Evolutionary conservation across 768 basidiomycete species (phyloP).

Genomic region (Solioccasus polychromus): DNA sequence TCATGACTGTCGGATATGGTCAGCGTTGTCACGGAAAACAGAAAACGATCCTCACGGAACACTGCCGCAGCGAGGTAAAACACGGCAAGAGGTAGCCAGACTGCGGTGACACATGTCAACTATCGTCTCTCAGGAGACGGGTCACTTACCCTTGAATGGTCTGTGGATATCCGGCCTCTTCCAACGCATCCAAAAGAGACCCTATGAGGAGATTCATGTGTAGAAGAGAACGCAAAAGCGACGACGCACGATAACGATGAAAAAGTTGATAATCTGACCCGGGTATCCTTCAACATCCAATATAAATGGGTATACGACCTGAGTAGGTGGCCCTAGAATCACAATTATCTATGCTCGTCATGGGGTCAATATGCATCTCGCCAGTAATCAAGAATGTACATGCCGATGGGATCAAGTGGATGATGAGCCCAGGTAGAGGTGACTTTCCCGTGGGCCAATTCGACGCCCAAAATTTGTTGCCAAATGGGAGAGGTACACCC

Average conservation of each 20-base stretch:
- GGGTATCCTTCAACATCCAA: constrained; percentile 51
- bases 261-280: constrained; percentile 51
- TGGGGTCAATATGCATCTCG: not conserved
- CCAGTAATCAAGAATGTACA: constrained; percentile 1
- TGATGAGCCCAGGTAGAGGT: constrained; percentile 52
- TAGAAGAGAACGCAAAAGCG: constrained; percentile 26
- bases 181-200: constrained; percentile 56
- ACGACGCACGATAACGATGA: constrained; percentile 46
- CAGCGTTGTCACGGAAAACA: constrained; percentile 7
- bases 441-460: constrained; percentile 61
- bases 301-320: constrained; percentile 57
- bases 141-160: constrained; percentile 49
- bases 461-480: constrained; percentile 58
- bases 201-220: constrained; percentile 28
- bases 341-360: constrained; percentile 40
- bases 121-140: not conserved
- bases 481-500: constrained; percentile 58
- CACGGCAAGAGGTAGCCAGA: constrained; percentile 53
- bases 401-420: constrained; percentile 54
- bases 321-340: constrained; percentile 50
- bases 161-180: constrained; percentile 43
- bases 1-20: constrained; percentile 37
- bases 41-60: constrained; percentile 41
- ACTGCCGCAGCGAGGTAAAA: constrained; percentile 52
- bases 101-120: constrained; percentile 25